Evolutionary conservation across 495 filamentous ascomycete species (phyloP).

Genomic region (Glonium stellatum): DNA sequence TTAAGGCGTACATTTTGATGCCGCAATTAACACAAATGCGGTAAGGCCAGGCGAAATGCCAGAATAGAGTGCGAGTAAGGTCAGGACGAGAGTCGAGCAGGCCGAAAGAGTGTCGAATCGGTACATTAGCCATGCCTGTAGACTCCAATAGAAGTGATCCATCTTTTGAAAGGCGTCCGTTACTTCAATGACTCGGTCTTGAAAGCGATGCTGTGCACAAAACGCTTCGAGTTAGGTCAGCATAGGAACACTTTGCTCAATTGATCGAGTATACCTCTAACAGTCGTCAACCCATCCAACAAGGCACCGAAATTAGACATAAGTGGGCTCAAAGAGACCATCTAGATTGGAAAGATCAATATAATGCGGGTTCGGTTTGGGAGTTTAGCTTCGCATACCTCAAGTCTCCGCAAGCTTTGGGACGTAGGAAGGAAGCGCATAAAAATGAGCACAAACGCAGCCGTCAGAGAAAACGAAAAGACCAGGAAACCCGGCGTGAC

Average conservation of each 20-base stretch:
- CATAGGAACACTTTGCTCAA: not conserved
- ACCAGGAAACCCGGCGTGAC: slow-evolving; percentile 68
- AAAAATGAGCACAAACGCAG: slow-evolving; percentile 61
- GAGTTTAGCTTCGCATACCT: slow-evolving; percentile 31
- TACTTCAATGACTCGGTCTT: slow-evolving; percentile 63
- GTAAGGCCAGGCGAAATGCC: slow-evolving; percentile 63
- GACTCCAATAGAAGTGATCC: slow-evolving; percentile 88
- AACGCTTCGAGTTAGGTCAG: slow-evolving; percentile 48
- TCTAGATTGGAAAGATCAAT: slow-evolving; percentile 30
- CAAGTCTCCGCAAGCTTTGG: slow-evolving; percentile 69
- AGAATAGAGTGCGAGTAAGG: slow-evolving; percentile 61
- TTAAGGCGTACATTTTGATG: slow-evolving; percentile 38
- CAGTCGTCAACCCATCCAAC: slow-evolving; percentile 69
- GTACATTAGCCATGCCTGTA: slow-evolving; percentile 74
- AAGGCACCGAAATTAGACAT: slow-evolving; percentile 82
- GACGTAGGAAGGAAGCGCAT: slow-evolving; percentile 70
- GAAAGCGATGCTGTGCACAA: slow-evolving; percentile 64
- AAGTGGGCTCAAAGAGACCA: slow-evolving; percentile 73
- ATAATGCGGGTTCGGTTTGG: not conserved
- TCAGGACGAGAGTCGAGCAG: slow-evolving; percentile 61
- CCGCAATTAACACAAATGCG: slow-evolving; percentile 65
- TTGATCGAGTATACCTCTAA: slow-evolving; percentile 32
- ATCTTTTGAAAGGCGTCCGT: slow-evolving; percentile 82
- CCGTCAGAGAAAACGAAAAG: slow-evolving; percentile 57
- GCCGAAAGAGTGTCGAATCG: slow-evolving; percentile 69